Base-by-base conservation (phyloP, 768 basidiomycete species). In the Clathrus columnatus region DNA sequence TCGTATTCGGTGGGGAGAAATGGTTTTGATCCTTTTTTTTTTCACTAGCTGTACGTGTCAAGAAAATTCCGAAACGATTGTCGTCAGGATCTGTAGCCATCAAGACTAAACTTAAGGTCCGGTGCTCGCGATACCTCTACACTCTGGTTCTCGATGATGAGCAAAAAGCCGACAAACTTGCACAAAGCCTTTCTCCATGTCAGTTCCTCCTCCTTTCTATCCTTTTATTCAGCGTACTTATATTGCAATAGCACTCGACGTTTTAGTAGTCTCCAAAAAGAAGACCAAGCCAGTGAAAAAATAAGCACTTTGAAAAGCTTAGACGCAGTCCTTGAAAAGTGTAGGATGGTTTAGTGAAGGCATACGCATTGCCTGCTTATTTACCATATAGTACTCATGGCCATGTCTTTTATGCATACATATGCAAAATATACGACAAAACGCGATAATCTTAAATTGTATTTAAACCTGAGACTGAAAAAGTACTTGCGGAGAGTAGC, bases 91-190 rank as follows among this genome's bases (percentile, higher is more conserved):
- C 82, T 64, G 43, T 50, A 28, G 91, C 91, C 75, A 76, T 78
- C 30, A 78, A 83, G 73, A 95, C 89, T 68, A 99, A 98, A 77
- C 97, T 98, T 84, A 99, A 99, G 82, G 83, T 99, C 69, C 82
- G 96, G 70, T 97, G 94, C 78, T 87, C 89, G 58, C 81, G 89
- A 70, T 93, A 93, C 73, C 85, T 94, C 59, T 99, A 99, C 85
- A 98, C 96, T n/a, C 82, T 98, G 61, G 82, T 84, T 59, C 72
- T 98, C 69, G 87, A 92, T 70, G 96, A 99, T 76, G 83, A 90
- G 67, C 93, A 96, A 72, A 98, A 97, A 80, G 95, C 96, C 41
- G 93, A 96, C 71, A 99, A 97, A 79, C 83, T 99, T 65, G 83
- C 86, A 77, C 90, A 90, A 77, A 85, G 84, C 67, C 78, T 99